These are phyloP conservation scores for Aspergillus cavernicola DNA, from an alignment of 495 filamentous ascomycete species.

Conservation along the genomic window DNA sequence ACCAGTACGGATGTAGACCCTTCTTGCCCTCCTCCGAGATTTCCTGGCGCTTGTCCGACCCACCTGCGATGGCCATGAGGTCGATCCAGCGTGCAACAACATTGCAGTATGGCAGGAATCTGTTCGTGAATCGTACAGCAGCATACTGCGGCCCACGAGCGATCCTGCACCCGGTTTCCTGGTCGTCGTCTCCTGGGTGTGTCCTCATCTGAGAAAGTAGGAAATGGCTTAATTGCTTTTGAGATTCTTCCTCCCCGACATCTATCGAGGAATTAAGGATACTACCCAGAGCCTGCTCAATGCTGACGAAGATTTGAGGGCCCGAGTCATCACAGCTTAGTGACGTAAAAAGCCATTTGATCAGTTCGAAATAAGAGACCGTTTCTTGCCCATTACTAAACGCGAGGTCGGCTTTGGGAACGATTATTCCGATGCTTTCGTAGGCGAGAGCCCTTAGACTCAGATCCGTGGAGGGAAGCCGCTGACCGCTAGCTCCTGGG, in stretches of 20 bases:
- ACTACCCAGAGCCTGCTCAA: slow-evolving; percentile 83
- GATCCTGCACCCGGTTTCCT: slow-evolving; percentile 35
- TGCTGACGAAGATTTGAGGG: slow-evolving; percentile 72
- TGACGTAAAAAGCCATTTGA: slow-evolving; percentile 76
- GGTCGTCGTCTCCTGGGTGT: slow-evolving; percentile 44
- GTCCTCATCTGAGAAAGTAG: slow-evolving; percentile 65
- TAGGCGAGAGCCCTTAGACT: slow-evolving; percentile 71
- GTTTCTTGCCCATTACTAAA: slow-evolving; percentile 23
- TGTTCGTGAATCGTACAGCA: slow-evolving; percentile 84
- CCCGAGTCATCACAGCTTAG: slow-evolving; percentile 76
- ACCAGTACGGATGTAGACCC: slow-evolving; percentile 81
- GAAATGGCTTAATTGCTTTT: slow-evolving; percentile 52
- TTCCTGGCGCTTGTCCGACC: slow-evolving; percentile 64
- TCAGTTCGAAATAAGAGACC: slow-evolving; percentile 56
- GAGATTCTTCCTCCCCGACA: slow-evolving; percentile 40
- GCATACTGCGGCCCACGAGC: slow-evolving; percentile 71
- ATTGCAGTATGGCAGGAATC: slow-evolving; percentile 78
- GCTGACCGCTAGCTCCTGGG: slow-evolving; percentile 43
- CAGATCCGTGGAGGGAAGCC: slow-evolving; percentile 53
- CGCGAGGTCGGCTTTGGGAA: slow-evolving; percentile 45
- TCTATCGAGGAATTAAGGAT: slow-evolving; percentile 59
- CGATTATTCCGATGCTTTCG: slow-evolving; percentile 80
- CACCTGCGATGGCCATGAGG: slow-evolving; percentile 68
- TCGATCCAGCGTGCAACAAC: slow-evolving; percentile 82
- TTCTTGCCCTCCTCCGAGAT: slow-evolving; percentile 86